These are phyloP conservation scores for Sphagnurus paluster DNA, from an alignment of 1,284 basidiomycete genomes.

Conservation along the genomic window DNA sequence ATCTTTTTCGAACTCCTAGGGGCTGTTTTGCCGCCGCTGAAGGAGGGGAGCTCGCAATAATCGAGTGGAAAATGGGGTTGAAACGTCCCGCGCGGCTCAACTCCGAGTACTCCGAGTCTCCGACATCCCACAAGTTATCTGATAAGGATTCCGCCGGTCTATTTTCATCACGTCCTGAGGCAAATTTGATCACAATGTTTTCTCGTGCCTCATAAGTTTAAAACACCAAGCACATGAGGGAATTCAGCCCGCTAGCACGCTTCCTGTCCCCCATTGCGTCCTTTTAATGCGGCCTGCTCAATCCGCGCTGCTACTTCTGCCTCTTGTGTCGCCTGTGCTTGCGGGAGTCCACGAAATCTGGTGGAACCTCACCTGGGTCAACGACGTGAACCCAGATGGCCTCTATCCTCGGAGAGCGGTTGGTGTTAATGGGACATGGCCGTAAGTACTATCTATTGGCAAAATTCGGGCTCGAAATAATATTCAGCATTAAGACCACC, in stretches of 20 bases:
- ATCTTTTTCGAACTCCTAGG: no score
- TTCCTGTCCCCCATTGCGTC: slow-evolving; percentile 3
- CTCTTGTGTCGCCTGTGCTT: slow-evolving; percentile 36
- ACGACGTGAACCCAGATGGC: slow-evolving; percentile 75
- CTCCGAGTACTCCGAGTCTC: background rate
- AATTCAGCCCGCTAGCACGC: slow-evolving; percentile 1
- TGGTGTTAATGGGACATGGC: slow-evolving; percentile 91
- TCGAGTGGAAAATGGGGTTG: no score
- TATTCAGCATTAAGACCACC: slow-evolving; percentile 60
- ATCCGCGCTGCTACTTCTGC: slow-evolving; percentile 18
- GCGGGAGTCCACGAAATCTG: slow-evolving; percentile 68
- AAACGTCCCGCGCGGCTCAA: no score
- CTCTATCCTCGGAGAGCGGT: slow-evolving; percentile 73
- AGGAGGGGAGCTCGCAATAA: no score
- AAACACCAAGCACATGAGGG: background rate
- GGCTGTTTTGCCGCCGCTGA: no score
- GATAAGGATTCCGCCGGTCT: slow-evolving; percentile 8
- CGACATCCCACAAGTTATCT: slow-evolving; percentile 9
- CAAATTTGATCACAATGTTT: background rate
- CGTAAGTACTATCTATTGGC: slow-evolving; percentile 53
- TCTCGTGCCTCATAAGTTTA: slow-evolving; percentile 11
- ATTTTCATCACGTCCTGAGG: background rate
- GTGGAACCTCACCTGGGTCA: slow-evolving; percentile 82
- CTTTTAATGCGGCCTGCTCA: slow-evolving; percentile 14
- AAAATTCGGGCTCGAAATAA: background rate